These are phyloP conservation scores for Hypoxylon sp. DNA, from an alignment of 2,329 filamentous ascomycete species.

Conservation along the genomic window DNA sequence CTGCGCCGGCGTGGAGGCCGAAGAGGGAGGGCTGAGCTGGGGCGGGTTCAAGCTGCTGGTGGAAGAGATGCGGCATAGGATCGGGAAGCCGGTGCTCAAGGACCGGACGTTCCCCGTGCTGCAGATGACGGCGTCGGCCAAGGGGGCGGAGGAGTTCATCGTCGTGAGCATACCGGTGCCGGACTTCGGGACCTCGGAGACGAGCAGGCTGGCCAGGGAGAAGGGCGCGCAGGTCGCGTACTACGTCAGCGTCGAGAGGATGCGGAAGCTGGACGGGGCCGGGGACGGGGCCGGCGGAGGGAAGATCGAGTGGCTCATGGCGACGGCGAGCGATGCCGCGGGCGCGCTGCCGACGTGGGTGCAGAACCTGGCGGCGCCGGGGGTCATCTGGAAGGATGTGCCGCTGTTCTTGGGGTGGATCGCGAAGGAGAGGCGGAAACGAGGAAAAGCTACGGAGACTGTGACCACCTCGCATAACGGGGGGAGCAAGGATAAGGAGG, in stretches of 20 bases:
- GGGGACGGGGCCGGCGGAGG: constrained; percentile 32
- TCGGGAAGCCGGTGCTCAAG: constrained; percentile 68
- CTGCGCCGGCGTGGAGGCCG: constrained; percentile 56
- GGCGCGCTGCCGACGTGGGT: constrained; percentile 74
- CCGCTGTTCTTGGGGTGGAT: constrained; percentile 76
- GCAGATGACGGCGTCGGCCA: constrained; percentile 66
- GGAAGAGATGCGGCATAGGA: constrained; percentile 74
- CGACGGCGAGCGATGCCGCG: constrained; percentile 77
- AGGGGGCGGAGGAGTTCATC: constrained; percentile 60
- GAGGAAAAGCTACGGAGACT: constrained; percentile 6
- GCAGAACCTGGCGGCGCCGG: constrained; percentile 73
- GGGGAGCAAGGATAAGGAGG: background rate
- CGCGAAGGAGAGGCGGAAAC: constrained; percentile 56
- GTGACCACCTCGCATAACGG: constrained; percentile 1
- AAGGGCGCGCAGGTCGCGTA: constrained; percentile 66
- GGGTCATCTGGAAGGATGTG: constrained; percentile 77
- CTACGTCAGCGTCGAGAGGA: constrained; percentile 75
- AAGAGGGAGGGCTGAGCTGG: constrained; percentile 59
- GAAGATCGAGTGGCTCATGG: constrained; percentile 80
- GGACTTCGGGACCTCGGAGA: constrained; percentile 54
- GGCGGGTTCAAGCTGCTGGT: constrained; percentile 62
- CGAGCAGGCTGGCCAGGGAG: constrained; percentile 54
- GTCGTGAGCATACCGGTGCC: constrained; percentile 69
- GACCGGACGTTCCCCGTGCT: constrained; percentile 76
- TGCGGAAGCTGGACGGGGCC: constrained; percentile 59